Conservation (phyloP, 805 yeast species). For the Dipodascus albidus region DNA sequence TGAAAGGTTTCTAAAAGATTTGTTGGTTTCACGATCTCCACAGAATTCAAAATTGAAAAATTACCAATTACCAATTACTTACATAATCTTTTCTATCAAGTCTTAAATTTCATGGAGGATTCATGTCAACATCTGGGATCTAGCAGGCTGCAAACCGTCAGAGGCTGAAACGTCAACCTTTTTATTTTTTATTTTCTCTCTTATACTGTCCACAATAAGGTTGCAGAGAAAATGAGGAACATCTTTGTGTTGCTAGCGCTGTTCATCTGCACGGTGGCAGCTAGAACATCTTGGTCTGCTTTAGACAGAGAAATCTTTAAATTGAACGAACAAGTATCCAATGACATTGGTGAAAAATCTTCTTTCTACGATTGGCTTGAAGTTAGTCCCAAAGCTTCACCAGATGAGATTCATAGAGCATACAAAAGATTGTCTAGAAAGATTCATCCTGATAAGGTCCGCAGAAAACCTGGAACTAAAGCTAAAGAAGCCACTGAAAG, state of each 20-base stretch:
- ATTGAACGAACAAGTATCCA: constrained; percentile 49
- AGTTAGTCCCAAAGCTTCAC: constrained; percentile 17
- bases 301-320: constrained; percentile 76
- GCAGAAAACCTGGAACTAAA: constrained; percentile 4
- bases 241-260: background rate
- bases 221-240: constrained; percentile 1
- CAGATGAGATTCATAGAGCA: constrained; percentile 24
- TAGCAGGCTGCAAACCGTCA: too few relatives aligned
- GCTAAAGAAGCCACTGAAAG: constrained; percentile 46
- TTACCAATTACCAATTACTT: background rate
- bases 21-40: too few relatives aligned
- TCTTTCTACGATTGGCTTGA: constrained; percentile 57
- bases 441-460: constrained; percentile 78
- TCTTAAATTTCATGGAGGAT: too few relatives aligned
- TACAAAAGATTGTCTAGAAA: constrained; percentile 59
- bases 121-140: background rate
- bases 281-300: constrained; percentile 34
- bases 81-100: too few relatives aligned
- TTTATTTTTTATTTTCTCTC: constrained; percentile 1
- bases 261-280: constrained; percentile 9
- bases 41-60: too few relatives aligned
- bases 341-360: constrained; percentile 48
- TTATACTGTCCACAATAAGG: too few relatives aligned
- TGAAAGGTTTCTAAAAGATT: too few relatives aligned
- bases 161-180: constrained; percentile 1